A percentile compares a stretch with the other conserved stretches of the same genome.
Evolutionary conservation across 805 yeast species (phyloP).

Genomic region (Candida cerambycidarum): DNA sequence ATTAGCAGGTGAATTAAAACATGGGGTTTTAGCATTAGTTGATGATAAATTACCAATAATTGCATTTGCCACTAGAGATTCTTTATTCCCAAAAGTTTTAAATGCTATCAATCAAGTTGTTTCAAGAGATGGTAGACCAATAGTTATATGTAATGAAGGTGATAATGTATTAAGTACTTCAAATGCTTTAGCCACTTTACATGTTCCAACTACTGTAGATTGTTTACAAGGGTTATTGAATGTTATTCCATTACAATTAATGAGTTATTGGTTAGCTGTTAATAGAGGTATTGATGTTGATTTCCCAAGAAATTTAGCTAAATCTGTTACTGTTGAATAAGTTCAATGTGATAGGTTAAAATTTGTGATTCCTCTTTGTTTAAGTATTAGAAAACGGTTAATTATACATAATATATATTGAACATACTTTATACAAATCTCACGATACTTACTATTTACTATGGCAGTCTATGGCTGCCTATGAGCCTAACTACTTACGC

Average conservation of each 20-base stretch:
- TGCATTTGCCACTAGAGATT: conserved; percentile 94
- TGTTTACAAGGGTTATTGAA: conserved; percentile 96
- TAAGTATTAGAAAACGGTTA: conserved; percentile 2
- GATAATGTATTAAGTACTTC: conserved; percentile 61
- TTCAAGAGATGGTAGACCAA: conserved; percentile 97
- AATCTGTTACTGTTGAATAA: conserved; percentile 95
- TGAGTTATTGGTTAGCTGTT: conserved; percentile 96
- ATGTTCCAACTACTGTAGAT: conserved; percentile 94
- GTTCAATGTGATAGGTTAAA: not conserved
- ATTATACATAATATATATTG: conserved; percentile 4
- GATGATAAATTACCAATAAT: conserved; percentile 92
- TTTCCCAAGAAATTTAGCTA: conserved; percentile 98
- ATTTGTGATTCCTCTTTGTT: conserved; percentile 7
- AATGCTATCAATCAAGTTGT: conserved; percentile 95
- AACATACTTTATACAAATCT: conserved; percentile 4
- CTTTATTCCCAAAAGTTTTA: conserved; percentile 92
- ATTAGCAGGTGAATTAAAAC: conserved; percentile 97
- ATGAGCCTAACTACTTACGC: conserved; percentile 44
- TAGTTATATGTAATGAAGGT: conserved; percentile 82
- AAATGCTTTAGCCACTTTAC: conserved; percentile 66
- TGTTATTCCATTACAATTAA: conserved; percentile 91
- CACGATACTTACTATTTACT: too few relatives aligned
- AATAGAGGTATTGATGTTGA: conserved; percentile 95
- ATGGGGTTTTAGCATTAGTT: conserved; percentile 95
- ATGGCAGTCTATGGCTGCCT: too few relatives aligned